Base-by-base conservation (phyloP, 805 yeast species). In the Kuraishia capsulata region DNA sequence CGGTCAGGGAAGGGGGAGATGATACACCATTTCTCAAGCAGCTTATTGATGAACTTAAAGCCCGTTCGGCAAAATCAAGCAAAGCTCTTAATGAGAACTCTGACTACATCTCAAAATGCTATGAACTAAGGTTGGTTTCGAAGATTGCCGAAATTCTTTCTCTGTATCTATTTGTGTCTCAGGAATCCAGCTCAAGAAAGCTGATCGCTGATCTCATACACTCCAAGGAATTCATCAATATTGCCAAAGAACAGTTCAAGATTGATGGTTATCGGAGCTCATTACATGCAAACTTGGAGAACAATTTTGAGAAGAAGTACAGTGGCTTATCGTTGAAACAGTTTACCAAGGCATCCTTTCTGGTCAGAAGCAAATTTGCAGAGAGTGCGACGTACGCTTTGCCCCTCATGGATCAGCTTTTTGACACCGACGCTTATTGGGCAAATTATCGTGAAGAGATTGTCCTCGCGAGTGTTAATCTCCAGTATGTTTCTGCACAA, bases 141-240 rank as follows among this genome's bases (percentile, higher is more conserved):
- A 77, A 79, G 45, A 73, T 84, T 16, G 75, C 85, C 2, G 92
- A 85, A 49, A 76, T 87, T 8, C 64, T 87, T 37, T 87, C 96
- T 0, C 63, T 85, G 31, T 73, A 80, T 35, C 59, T 85, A 17
- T 83, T 76, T 59, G 78, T 78, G 4, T 70, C 78, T 4, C 65
- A 67, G 30, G 66, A 62, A 39, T 65, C 58, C 6, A 50, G 51
- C 14, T 63, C 69, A 32, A 64, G 61, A 37, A 50, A 57, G 18
- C 56, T 64, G 14, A 72, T 83, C 11, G 37, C 41, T 11, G 50
- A 62, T 1, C 53, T 67, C 9, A 50, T 82, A 30, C 51, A 59
- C 14, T 52, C 67, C 3, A 50, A 53, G 3, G 52, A 59, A 4
- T 64, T 78, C 36, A 37, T 60, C 25, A 53, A 52, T 3, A 43